Base-by-base conservation (phyloP, 345 rosid genomes). In the Syzygium aqueum region DNA sequence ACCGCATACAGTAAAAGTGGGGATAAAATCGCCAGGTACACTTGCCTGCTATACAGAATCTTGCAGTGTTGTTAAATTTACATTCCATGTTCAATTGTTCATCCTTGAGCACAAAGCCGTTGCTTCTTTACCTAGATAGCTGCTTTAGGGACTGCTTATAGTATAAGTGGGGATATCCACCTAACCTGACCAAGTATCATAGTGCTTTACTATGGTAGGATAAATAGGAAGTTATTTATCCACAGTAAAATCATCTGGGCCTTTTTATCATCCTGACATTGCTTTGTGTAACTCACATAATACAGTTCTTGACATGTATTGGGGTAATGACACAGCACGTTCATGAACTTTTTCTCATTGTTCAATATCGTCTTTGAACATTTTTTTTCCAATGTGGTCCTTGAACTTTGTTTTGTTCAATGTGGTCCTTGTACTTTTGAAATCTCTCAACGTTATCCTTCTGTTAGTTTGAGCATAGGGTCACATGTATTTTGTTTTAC, bases 1-100 rank as follows among this genome's bases (percentile, higher is more conserved):
- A 91, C 95, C 46, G 86, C 97, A 17, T 97, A 95, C 77, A 85
- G 94, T 90, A 94, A 91, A 91, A 93, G 94, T 84, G 98, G 96
- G n/a, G 99, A 95, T 53, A 94, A 90, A 88, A 91, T 93, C 85
- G 94, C 97, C 88, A 89, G 98, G 98, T 96, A 91, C 86, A 86
- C 59, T 84, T 33, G 19, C 22, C 17, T 85, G 57, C 51, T 78
- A 27, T 65, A 52, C 78, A 16, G 78, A 67, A 15, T 53, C 85
- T 84, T 53, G 65, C 63, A 53, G 53, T 22, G 28, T 84, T 11
- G 50, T 53, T 57, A 84, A 52, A 21, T 84, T 53, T 33, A 84
- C 50, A 30, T 53, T 28, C 61, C 49, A 30, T 73, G 14, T 73
- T 37, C 86, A 53, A 28, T 28, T 52, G 65, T 21, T 84, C 46